phyloP scores from a whole-genome alignment of 2,329 filamentous ascomycete genomes.

The Zelopaecilomyces penicillatus region DNA sequence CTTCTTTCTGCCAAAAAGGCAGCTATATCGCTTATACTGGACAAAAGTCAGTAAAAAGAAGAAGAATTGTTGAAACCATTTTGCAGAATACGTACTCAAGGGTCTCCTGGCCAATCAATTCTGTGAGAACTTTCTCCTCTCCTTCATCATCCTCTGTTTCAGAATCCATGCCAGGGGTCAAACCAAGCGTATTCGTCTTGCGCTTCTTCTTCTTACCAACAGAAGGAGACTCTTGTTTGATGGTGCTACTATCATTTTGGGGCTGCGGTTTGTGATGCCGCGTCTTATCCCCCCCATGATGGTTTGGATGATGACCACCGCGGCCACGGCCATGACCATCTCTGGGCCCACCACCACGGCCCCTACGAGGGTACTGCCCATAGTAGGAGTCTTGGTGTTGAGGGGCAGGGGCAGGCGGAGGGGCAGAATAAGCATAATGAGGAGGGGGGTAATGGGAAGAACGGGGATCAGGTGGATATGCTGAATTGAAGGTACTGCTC shows the following conservation, averaged over 20 bases:
- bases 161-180: slow-evolving; percentile 58
- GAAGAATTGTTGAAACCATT: background rate
- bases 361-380: slow-evolving; percentile 25
- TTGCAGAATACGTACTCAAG: slow-evolving; percentile 38
- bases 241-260: slow-evolving; percentile 9
- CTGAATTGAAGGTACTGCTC: slow-evolving; percentile 29
- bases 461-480: slow-evolving; percentile 33
- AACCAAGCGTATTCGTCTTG: slow-evolving; percentile 62
- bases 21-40: slow-evolving; percentile 59
- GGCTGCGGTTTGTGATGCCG: slow-evolving; percentile 20
- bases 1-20: slow-evolving; percentile 75
- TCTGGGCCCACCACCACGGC: slow-evolving; percentile 21
- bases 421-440: slow-evolving; percentile 30
- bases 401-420: slow-evolving; percentile 28
- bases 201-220: slow-evolving; percentile 61
- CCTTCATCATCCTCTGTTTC: slow-evolving; percentile 59
- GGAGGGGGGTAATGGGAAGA: slow-evolving; percentile 25
- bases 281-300: slow-evolving; percentile 36
- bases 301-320: slow-evolving; percentile 25
- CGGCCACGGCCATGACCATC: slow-evolving; percentile 35
- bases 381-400: slow-evolving; percentile 27
- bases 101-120: slow-evolving; percentile 46
- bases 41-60: background rate
- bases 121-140: slow-evolving; percentile 59
- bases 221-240: slow-evolving; percentile 34